Evolutionary conservation across 208 protist species (phyloP), one percentile per base, ranked within the genome.

Genomic region (Leptomonas pyrrhocoris): DNA sequence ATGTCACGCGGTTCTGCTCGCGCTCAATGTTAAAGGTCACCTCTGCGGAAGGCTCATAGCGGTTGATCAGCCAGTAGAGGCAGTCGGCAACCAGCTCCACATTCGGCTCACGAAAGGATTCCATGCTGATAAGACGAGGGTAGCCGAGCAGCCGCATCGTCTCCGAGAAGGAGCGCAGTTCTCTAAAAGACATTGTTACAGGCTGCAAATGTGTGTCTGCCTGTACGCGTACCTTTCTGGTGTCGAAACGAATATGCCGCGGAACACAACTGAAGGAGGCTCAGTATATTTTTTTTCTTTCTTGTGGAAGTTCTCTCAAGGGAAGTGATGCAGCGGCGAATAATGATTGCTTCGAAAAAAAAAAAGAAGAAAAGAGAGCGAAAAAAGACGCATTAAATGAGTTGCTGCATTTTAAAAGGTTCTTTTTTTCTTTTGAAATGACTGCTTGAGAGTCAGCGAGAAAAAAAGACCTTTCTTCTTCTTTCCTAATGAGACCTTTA

Each of bases 71-170:
- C 95, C 96, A 98, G 74, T 87, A 93, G 9, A 97, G 74, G 27
- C 94, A 92, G 63, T 98, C 93, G 0, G 94, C 94, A 2, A 99
- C 95, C 5, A 98, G 76, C 81, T 97, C 93, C 21, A 98, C 98
- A 66, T 98, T 98, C 19, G 97, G 97, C 18, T 75, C 90, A n/a
- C 96, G 86, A 78, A 99, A 98, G 18, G 96, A 98, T 59, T 99
- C 97, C 85, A 98, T 96, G 63, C 95, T 98, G 69, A 99, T 96
- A 23, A 96, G 86, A n/a, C 89, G 86, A 0, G 87, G 90, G 71
- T 99, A 99, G 25, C 97, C 97, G 51, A 99, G 85, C 36, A 94
- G 79, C 46, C 96, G 87, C 95, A 99, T 98, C 53, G 95, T 96
- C 82, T 99, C 96, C 51, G 95, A 85, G 63, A 99, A 98, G 70